phyloP scores from a whole-genome alignment of 176 grass and related monocot species.

The Zizania latifolia region DNA sequence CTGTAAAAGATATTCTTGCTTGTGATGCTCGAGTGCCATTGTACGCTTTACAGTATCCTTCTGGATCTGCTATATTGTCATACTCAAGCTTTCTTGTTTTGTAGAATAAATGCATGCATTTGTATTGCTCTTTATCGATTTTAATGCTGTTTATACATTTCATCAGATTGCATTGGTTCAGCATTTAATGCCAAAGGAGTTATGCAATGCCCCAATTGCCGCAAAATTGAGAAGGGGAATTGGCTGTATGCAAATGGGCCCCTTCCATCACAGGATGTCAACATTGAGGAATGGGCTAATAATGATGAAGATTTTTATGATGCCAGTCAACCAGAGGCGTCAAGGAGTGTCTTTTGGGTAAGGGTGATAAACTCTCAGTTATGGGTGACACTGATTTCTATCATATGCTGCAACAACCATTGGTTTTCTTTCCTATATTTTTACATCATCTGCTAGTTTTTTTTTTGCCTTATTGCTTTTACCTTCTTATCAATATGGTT shows the following conservation, averaged over 20 bases:
- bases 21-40: not conserved
- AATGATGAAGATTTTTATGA: conserved; percentile 62
- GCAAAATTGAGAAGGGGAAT: conserved; percentile 63
- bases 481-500: not conserved
- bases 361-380: conserved; percentile 7
- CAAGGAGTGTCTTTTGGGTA: conserved; percentile 35
- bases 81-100: conserved; percentile 2
- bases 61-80: not conserved
- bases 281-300: conserved; percentile 58
- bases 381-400: not conserved
- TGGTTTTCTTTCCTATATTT: not conserved
- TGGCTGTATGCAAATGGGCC: conserved; percentile 69
- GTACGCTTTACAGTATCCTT: not conserved
- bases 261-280: conserved; percentile 28
- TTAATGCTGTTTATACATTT: conserved; percentile 16
- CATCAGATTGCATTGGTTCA: conserved; percentile 90
- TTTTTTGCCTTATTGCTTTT: not conserved
- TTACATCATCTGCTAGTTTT: not conserved
- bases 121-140: not conserved
- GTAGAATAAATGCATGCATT: not conserved
- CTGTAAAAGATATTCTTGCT: not conserved
- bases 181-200: conserved; percentile 87
- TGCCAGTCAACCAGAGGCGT: conserved; percentile 34
- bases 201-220: conserved; percentile 95
- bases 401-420: not conserved